Evolutionary conservation across 192 early-diverging fungal genomes (phyloP), one percentile per base, ranked within the genome.

Genomic region (Backusella morwellensis): DNA sequence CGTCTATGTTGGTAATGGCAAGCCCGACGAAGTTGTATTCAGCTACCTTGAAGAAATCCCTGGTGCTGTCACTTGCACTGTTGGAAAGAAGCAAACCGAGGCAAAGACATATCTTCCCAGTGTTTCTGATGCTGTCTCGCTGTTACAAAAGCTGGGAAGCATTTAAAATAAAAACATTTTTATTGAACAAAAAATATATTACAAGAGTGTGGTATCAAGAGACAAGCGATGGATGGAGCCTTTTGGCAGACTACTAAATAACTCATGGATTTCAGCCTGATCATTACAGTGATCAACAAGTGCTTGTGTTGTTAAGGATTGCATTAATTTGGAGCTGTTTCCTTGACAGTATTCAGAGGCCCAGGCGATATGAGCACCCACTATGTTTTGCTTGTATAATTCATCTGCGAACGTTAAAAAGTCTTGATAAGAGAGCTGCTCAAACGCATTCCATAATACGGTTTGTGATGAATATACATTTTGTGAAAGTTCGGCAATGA

Each of bases 51-150:
- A 88, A 29, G 85, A 91, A 66, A 76, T 85, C 50, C 80, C 85
- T 12, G 83, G 90, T 42, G 83, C 89, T 63, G 90, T 95, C 69
- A 97, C 95, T 34, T 90, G 91, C 34, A 99, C 98, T 0, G 97
- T 99, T 7, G 98, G 97, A 8, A 96, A 97, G 83, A 99, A 99
- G 78, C 92, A 93, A 81, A 99, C 97, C 0, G 95, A 96, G 68
- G 97, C 98, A 92, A 56, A 85, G 98, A 78, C 94, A 93, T 4
- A 86, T 90, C 72, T 91, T 93, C 34, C 56, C 4, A 11, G 9
- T 29, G 56, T 63, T 29, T 63, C 56, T 63, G 56, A 63, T 63
- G 56, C 56, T 29, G 56, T 63, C 4, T 63, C 56, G 11, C 11
- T 63, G 9, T 63, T 63, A 14, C 56, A 63, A 11, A 63, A 63